Conservation (phyloP, 768 basidiomycete genomes). For the Termitomyces sp. region DNA sequence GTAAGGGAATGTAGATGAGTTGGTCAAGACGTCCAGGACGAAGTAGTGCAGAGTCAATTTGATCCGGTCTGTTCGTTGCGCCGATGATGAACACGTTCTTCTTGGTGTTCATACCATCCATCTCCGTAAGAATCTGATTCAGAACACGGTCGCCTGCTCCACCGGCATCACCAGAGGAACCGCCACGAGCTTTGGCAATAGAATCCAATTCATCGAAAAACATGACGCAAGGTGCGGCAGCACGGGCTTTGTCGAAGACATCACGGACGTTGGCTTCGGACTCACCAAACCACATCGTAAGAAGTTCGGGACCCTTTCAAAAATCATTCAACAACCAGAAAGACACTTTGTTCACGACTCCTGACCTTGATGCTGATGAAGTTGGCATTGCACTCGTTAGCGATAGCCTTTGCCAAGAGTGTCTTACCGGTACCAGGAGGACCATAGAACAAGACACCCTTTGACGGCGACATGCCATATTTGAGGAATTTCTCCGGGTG, state of each 20-base stretch:
- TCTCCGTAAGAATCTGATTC: slow-evolving; percentile 95
- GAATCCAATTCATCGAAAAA: slow-evolving; percentile 99
- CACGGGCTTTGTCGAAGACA: slow-evolving; percentile 99
- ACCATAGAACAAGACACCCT: slow-evolving; percentile 99
- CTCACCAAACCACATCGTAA: slow-evolving; percentile 99
- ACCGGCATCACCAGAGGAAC: slow-evolving; percentile 80
- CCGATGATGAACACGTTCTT: slow-evolving; percentile 99
- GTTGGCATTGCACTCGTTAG: slow-evolving; percentile 99
- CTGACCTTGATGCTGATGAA: slow-evolving; percentile 95
- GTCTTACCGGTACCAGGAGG: slow-evolving; percentile 99
- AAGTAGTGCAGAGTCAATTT: slow-evolving; percentile 88
- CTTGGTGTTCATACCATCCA: slow-evolving; percentile 98
- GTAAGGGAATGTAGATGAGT: slow-evolving; percentile 98
- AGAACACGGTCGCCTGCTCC: slow-evolving; percentile 98
- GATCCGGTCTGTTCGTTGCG: slow-evolving; percentile 94
- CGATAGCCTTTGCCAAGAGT: slow-evolving; percentile 95
- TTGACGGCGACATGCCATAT: slow-evolving; percentile 99
- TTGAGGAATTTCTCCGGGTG: slow-evolving; percentile 99
- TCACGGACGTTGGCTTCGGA: slow-evolving; percentile 99
- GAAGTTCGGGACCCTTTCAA: slow-evolving; percentile 82
- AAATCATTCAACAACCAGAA: slow-evolving; percentile 10
- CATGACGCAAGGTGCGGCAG: slow-evolving; percentile 99
- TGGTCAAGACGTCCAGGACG: slow-evolving; percentile 99
- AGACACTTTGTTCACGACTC: background rate
- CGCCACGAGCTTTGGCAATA: slow-evolving; percentile 95